Base-by-base conservation (phyloP, 2,329 filamentous ascomycete species). In the Torrubiellomyces zombiae region DNA sequence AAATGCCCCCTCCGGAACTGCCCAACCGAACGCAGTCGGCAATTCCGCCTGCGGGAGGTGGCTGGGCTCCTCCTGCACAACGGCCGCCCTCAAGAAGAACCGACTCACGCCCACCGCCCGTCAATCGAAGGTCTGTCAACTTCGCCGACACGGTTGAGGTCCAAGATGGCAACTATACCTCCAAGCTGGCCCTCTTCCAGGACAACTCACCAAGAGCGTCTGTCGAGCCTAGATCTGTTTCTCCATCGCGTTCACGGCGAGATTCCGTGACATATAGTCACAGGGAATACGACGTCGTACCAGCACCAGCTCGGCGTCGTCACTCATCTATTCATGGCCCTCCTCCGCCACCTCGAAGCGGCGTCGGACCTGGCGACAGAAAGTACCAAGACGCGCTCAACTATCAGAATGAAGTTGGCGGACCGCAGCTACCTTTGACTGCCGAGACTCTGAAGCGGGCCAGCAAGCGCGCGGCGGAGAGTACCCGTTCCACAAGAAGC, bases 401-500 rank as follows among this genome's bases (percentile, higher is more conserved):
- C 15, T 72, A 74, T 39, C 67, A 71, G 38, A 57, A 68, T 11
- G 55, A 61, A 4, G 51, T 64, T 5, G 61, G 60, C 17, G 56
- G 51, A 6, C 41, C 55, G 3, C 39, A 45, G 18, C 38, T 61
- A 27, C 56, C 58, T 2, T 44, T 75, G 28, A 75, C 70, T 4
- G 60, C 59, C 2, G 68, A 71, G 28, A 50, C 54, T 9, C 51
- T 75, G 14, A 60, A 55, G 34, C 64, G 56, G 40, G 62, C 55
- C 15, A 56, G 47, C 33, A 58, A 54, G 38, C 45, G 40, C 27
- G 57, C 52, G 30, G 56, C 51, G 6, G 47, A 51, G 13, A 67
- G 59, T 50, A 68, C 61, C 39, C 58, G 58, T 14, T 70, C 62
- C 19, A 72, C 58, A 26, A 60, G 60, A 33, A 72, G 62, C 53